phyloP scores from a whole-genome alignment of 2,329 filamentous ascomycete species.

The Grosmannia penicillata region DNA sequence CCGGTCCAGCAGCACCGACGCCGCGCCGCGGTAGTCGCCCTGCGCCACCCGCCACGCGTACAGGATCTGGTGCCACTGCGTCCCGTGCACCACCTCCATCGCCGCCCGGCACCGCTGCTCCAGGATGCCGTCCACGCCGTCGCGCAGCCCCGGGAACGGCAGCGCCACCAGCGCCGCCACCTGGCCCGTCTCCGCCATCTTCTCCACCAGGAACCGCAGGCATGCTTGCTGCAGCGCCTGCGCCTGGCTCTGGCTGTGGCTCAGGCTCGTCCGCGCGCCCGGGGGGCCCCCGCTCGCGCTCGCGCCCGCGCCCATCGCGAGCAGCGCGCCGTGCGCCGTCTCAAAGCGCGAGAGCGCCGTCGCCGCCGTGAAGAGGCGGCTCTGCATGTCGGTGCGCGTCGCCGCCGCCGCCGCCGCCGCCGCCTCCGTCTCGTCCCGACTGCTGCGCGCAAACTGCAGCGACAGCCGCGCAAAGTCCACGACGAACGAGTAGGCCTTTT shows the following conservation, averaged over 20 bases:
- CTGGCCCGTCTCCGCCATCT: slow-evolving; percentile 53
- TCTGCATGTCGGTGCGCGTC: slow-evolving; percentile 54
- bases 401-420: slow-evolving; percentile 1
- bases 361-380: slow-evolving; percentile 70
- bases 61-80: slow-evolving; percentile 75
- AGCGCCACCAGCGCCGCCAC: slow-evolving; percentile 56
- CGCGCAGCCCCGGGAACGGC: slow-evolving; percentile 58
- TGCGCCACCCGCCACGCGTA: slow-evolving; percentile 81
- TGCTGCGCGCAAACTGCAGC: slow-evolving; percentile 41
- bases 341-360: slow-evolving; percentile 68
- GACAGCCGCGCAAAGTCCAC: slow-evolving; percentile 70
- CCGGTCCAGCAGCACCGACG: slow-evolving; percentile 45
- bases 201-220: slow-evolving; percentile 53
- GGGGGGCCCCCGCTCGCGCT: neutral
- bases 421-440: neutral
- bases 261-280: too few species aligned
- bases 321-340: slow-evolving; percentile 65
- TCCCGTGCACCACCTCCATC: slow-evolving; percentile 42
- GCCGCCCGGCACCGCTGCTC: slow-evolving; percentile 42
- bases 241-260: neutral
- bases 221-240: slow-evolving; percentile 57
- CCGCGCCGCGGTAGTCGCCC: slow-evolving; percentile 72
- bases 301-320: slow-evolving; percentile 39
- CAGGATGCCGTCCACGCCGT: slow-evolving; percentile 67
- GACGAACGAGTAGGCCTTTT: slow-evolving; percentile 64